phyloP scores from a whole-genome alignment of 768 basidiomycete genomes.

The Amanita phalloides region DNA sequence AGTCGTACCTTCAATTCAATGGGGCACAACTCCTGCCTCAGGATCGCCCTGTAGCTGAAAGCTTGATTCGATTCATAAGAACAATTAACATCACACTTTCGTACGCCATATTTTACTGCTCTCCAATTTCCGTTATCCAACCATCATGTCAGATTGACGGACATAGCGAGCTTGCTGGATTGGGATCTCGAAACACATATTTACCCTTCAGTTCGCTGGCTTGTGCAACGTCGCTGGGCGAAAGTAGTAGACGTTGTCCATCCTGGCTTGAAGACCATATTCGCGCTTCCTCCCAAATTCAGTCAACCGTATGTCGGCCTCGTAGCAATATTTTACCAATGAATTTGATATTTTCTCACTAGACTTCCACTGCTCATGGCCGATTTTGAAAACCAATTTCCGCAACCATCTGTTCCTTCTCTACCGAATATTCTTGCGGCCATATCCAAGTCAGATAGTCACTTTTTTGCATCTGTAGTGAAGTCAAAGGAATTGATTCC shows the following conservation, averaged over 20 bases:
- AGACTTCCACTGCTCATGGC: slow-evolving; percentile 44
- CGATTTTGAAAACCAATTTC: slow-evolving; percentile 57
- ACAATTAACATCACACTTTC: slow-evolving; percentile 65
- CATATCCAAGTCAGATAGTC: slow-evolving; percentile 52
- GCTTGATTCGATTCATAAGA: slow-evolving; percentile 67
- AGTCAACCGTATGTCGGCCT: slow-evolving; percentile 40
- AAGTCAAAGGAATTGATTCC: slow-evolving; percentile 54
- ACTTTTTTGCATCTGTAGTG: slow-evolving; percentile 77
- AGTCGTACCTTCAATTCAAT: slow-evolving; percentile 49
- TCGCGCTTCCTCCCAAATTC: slow-evolving; percentile 61
- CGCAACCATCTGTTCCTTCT: slow-evolving; percentile 47
- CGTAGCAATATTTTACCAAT: background rate
- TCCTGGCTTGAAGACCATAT: slow-evolving; percentile 68
- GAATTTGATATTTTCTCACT: slow-evolving; percentile 7
- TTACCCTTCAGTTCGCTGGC: slow-evolving; percentile 84
- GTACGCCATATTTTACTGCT: slow-evolving; percentile 28
- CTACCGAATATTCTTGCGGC: slow-evolving; percentile 65
- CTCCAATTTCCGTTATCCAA: background rate
- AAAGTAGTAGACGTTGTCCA: slow-evolving; percentile 85
- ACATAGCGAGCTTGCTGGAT: slow-evolving; percentile 71
- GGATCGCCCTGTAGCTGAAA: slow-evolving; percentile 58
- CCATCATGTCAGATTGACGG: slow-evolving; percentile 42
- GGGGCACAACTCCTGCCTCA: slow-evolving; percentile 52
- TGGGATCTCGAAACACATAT: slow-evolving; percentile 79
- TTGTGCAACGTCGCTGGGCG: slow-evolving; percentile 84